Percentiles rank a stretch among this genome's conserved stretches.
These are phyloP conservation scores for Quercus suber DNA, from an alignment of 306 rosid species.

Conservation along the genomic window DNA sequence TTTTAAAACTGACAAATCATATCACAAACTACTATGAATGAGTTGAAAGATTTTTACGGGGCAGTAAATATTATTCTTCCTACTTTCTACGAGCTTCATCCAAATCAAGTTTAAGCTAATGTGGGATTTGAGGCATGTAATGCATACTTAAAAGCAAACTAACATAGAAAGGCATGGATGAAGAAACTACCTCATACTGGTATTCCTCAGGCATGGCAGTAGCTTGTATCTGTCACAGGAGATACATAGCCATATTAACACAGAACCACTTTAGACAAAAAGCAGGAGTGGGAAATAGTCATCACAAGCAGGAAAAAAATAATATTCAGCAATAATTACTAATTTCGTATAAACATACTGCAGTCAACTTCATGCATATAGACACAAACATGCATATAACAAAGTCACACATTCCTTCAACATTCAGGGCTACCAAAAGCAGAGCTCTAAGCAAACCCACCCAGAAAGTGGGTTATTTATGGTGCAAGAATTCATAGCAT, in stretches of 20 bases:
- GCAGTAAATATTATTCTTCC: background rate
- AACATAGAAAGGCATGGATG: background rate
- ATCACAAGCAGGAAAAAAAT: background rate
- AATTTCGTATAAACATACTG: background rate
- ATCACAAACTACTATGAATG: background rate
- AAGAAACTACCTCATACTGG: slow-evolving; percentile 47
- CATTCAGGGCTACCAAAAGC: background rate
- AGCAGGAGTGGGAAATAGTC: background rate
- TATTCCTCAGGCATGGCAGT: slow-evolving; percentile 44
- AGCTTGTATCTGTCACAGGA: slow-evolving; percentile 45
- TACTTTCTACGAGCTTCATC: background rate
- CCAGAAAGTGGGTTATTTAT: background rate
- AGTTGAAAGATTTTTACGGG: background rate
- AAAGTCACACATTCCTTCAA: background rate
- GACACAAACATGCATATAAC: background rate
- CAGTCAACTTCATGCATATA: background rate
- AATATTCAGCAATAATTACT: background rate
- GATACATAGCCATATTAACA: slow-evolving; percentile 18
- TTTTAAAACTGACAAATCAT: background rate
- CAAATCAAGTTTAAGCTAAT: background rate
- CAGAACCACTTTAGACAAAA: background rate
- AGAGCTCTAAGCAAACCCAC: background rate
- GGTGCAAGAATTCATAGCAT: background rate
- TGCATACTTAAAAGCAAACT: background rate
- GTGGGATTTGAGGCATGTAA: background rate